Evolutionary conservation across 2,329 filamentous ascomycete genomes (phyloP), one percentile per base, ranked within the genome.

Genomic region (Grosmannia serpens): DNA sequence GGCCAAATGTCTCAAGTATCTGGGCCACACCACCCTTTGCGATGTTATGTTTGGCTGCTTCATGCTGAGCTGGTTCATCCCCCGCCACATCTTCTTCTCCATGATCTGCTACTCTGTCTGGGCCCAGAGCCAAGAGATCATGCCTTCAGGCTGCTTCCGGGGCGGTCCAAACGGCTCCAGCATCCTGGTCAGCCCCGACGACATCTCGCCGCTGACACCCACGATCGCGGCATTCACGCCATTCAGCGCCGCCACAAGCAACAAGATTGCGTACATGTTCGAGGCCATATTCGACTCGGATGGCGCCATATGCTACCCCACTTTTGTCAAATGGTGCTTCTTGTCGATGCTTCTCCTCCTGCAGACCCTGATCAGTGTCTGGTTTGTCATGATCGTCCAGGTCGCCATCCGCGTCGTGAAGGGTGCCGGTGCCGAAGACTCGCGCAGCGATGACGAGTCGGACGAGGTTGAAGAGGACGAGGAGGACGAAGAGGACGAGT

Each of bases 1-100:
- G 33, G 94, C 94, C 65, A 99, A 99, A 73, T 89, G 91, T 67
- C 82, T 97, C 65, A 96, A 96, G 71, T 99, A 97, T 70, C 76
- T 91, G 56, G 87, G 87, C 61, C 90, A 82, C 71, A 83, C 84
- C 62, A 85, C 75, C 4, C 73, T 86, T 57, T 96, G 91, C 76
- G 94, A 97, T 69, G 73, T 85, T 62, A 82, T 85, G 55, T 97
- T 97, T 68, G 91, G 84, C 44, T 69, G 92, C 29, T 96, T 97
- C 73, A 87, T 97, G 73, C 67, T 89, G 20, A 83, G 84, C 56
- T 99, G 94, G 94, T 79, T 96, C 63, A 68, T 88, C 56, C 83
- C 87, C 31, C 88, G 94, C 56, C 94, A 99, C 70, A 74, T 92
- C 58, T 75, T 90, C 63, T 97, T 91, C 74, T 75, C 85, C 58